Evolutionary conservation across 2,329 filamentous ascomycete species (phyloP), one percentile per base, ranked within the genome.

Genomic region (Aspergillus bombycis): DNA sequence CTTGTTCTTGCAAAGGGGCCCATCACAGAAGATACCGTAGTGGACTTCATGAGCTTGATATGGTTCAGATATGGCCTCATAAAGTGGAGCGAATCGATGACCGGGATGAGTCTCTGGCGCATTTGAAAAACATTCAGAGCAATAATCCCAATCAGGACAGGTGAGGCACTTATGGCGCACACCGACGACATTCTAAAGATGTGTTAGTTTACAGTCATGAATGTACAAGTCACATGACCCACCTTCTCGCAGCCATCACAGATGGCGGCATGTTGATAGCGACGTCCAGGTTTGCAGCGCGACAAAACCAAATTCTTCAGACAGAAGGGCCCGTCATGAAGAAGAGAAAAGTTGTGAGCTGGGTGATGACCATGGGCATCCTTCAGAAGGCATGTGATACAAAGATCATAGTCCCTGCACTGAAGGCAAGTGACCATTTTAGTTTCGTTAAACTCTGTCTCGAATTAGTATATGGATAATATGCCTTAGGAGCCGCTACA

Each of bases 71-170:
- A 83, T 83, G 23, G 90, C 87, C 71, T 93, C 91, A 73, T 95
- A 97, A 69, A 99, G 86, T 48, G 93, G 88, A 14, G 92, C 92
- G 75, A 99, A 98, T 69, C 94, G 91, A 78, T 99, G 95, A 61
- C 86, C 85, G 21, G 92, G 88, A 77, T 99, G 96, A 57, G 86
- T 88, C 71, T 88, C 84, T 64, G 80, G 78, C 52, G 92, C 90
- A 68, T 85, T 87, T 71, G 84, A 80, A 63, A 92, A 79, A 79
- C 96, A 99, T 10, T 87, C 83, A 28, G 86, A 85, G 83, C 95
- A 99, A 81, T 92, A 98, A 74, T 99, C 95, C 91, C 93, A 99
- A 78, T 99, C 95, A 50, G 96, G 95, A 83, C 95, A 99, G 76
- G 93, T 90, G 68, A 98, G 84, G 78, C 95, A 99, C 85, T 99